phyloP scores from a whole-genome alignment of 768 basidiomycete species.

The Pisolithus albus region DNA sequence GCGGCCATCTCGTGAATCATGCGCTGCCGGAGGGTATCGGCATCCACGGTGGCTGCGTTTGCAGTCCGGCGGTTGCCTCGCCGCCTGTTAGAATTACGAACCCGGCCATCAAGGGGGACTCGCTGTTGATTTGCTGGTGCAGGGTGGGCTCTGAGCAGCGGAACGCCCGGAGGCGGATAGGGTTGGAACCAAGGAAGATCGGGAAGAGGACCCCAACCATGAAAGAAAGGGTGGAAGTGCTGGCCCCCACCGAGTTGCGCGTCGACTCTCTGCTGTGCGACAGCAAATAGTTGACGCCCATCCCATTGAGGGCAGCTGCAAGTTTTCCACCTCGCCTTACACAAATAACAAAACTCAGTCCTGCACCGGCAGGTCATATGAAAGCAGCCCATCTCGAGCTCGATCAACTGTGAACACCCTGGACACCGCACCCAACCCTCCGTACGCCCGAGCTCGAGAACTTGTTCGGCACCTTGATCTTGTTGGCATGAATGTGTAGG shows the following conservation, averaged over 20 bases:
- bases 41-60: not conserved
- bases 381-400: conserved; percentile 31
- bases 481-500: conserved; percentile 21
- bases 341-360: conserved; percentile 39
- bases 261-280: conserved; percentile 42
- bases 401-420: conserved; percentile 33
- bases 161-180: not conserved
- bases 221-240: no score
- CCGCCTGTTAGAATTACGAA: not conserved
- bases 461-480: conserved; percentile 18
- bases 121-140: not conserved
- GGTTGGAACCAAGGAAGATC: no score
- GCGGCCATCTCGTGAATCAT: conserved; percentile 29
- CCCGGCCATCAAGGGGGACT: not conserved
- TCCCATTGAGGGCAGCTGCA: conserved; percentile 67
- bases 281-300: conserved; percentile 33
- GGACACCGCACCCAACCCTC: conserved; percentile 35
- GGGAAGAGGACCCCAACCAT: no score
- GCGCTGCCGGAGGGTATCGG: conserved; percentile 6
- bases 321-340: conserved; percentile 53
- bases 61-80: not conserved
- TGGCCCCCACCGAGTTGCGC: conserved; percentile 22
- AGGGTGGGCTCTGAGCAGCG: not conserved
- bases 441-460: conserved; percentile 20
- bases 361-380: conserved; percentile 37